phyloP scores from a whole-genome alignment of 305 asterid genomes.

The Solanum hybrid region DNA sequence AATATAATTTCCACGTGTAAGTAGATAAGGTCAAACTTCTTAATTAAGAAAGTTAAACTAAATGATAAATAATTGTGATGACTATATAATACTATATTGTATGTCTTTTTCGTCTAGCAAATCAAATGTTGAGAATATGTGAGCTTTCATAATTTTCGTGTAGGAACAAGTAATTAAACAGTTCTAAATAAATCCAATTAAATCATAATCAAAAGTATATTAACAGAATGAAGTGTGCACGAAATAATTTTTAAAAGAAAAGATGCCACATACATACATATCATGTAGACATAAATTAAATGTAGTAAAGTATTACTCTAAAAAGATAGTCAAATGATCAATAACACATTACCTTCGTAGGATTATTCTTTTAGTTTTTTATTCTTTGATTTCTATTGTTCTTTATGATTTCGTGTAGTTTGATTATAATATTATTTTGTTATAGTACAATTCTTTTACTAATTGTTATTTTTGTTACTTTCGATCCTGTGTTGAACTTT shows the following conservation, averaged over 20 bases:
- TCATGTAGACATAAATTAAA: background rate
- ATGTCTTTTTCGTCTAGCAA: background rate
- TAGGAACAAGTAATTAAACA: background rate
- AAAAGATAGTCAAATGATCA: background rate
- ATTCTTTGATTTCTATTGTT: background rate
- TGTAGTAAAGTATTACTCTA: background rate
- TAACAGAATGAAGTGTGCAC: constrained; percentile 3
- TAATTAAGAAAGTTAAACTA: background rate
- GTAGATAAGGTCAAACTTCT: background rate
- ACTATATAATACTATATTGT: background rate
- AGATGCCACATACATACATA: background rate
- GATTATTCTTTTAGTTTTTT: background rate
- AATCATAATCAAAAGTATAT: background rate
- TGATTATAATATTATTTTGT: no score
- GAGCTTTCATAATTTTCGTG: background rate
- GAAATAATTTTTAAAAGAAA: background rate
- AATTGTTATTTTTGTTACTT: no score
- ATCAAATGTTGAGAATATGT: background rate
- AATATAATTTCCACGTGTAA: background rate
- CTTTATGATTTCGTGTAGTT: background rate
- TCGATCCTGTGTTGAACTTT: no score
- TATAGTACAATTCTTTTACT: no score
- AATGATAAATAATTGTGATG: no score
- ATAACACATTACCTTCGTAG: background rate
- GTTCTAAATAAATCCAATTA: background rate